Base-by-base conservation (phyloP, 106 monocot species). In the Dendrobium catenatum region DNA sequence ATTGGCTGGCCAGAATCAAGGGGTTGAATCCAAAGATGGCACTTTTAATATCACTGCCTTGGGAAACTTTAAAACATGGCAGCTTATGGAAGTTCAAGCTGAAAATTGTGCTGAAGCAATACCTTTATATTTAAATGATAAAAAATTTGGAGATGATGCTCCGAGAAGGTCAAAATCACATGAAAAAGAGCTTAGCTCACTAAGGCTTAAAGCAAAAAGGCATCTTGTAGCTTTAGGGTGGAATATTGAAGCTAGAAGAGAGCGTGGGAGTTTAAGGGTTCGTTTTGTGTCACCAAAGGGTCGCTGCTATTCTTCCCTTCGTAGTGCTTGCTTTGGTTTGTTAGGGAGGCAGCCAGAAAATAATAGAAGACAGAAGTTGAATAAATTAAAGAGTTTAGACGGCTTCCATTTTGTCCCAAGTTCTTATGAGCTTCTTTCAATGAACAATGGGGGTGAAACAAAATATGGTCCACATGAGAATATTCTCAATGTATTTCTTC, bases 141-240 rank as follows among this genome's bases (percentile, higher is more conserved):
- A 9, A 46, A n/a, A 55, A 72, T 49, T 55, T 26, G 41, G 26
- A 48, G 44, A 33, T 9, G n/a, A 10, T 37, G 64, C 16, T 6
- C 19, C 18, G n/a, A 64, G 48, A 72, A 40, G 22, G 55, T 48
- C 54, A 20, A 66, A 51, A n/a, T 29, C 15, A 84, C 5, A 11
- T 43, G 55, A 77, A 6, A 77, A 59, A 17, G 24, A 61, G 41
- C 2, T 42, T 7, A 16, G 1, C n/a, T n/a, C 27, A 11, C n/a
- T 75, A 58, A 73, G 48, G 75, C 29, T 48, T 3, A 77, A 82
- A 82, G 80, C 48, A 33, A 86, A 72, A 83, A 84, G 82, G 75
- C 92, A 92, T 82, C 85, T 92, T 82, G 33, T 77, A 16, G 79
- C 82, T 80, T n/a, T 89, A 49, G 88, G 91, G 2, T 91, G 91